Evolutionary conservation across 2,329 filamentous ascomycete species (phyloP), one percentile per base, ranked within the genome.

Genomic region (Diaporthe amygdali): DNA sequence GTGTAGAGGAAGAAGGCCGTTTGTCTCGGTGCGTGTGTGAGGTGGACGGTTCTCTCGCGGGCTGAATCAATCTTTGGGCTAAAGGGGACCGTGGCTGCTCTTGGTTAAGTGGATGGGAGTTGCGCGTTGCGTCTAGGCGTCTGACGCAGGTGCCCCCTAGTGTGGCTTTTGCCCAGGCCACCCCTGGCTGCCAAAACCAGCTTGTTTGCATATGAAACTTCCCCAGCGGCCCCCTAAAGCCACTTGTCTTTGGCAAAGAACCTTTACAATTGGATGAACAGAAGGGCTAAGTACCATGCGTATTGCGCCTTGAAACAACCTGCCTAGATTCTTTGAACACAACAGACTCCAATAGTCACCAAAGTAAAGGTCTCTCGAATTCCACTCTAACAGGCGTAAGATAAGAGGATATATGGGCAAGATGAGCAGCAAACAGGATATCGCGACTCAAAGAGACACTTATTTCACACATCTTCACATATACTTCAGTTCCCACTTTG

Each of bases 111-210:
- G 56, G 59, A 47, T 63, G 59, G 59, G 41, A 32, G 59, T 63
- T 34, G 41, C 34, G 56, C 56, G 56, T 34, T 8, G 56, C 34
- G 25, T 54, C 37, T 32, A 14, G 37, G 25, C 6, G 10, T 63
- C 56, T 63, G 41, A 63, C 56, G 44, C 59, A 49, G 41, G 59
- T 49, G 59, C 44, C 59, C 59, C 41, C 59, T 63, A 47, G 59
- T 30, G n/a, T n/a, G n/a, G n/a, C n/a, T n/a, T n/a, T n/a, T n/a
- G 56, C 56, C 56, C 56, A 63, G 56, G 56, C 56, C 39, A 63
- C 59, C 59, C 59, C 59, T 64, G 59, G 59, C 59, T 64, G 59
- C 59, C 59, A 64, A 56, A 64, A 64, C 59, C 44, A 64, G 39
- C 34, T 51, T 37, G 32, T 49, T 56, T 68, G 66, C 66, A 56